These are phyloP conservation scores for Dentipellis fragilis DNA, from an alignment of 768 basidiomycete genomes.

Conservation along the genomic window DNA sequence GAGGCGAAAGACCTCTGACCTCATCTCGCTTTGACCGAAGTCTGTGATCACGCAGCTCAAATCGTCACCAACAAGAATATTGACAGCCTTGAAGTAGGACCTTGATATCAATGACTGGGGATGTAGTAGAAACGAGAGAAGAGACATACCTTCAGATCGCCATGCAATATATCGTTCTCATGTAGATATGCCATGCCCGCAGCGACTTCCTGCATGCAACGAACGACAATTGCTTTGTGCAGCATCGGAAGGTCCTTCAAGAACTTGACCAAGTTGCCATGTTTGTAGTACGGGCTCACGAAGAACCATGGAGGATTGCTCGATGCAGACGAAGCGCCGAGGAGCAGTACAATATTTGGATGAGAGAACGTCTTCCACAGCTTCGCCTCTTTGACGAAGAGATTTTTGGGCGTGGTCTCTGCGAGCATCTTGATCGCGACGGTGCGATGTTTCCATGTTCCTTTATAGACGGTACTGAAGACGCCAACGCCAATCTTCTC, in stretches of 20 bases:
- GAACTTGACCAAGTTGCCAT: constrained; percentile 54
- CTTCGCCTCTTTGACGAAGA: constrained; percentile 61
- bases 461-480: constrained; percentile 70
- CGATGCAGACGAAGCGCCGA: constrained; percentile 65
- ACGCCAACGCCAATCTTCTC: constrained; percentile 61
- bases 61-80: constrained; percentile 64
- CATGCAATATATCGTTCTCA: constrained; percentile 56
- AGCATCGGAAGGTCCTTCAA: constrained; percentile 27
- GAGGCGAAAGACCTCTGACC: constrained; percentile 54
- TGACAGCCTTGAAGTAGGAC: no score
- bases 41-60: constrained; percentile 67
- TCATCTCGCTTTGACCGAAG: constrained; percentile 78
- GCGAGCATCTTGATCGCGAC: constrained; percentile 71
- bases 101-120: no score
- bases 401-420: constrained; percentile 43
- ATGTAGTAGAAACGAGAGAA: no score
- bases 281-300: constrained; percentile 36
- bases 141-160: constrained; percentile 61
- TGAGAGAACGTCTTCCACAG: constrained; percentile 67
- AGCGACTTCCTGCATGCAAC: constrained; percentile 64
- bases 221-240: constrained; percentile 37
- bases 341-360: constrained; percentile 60
- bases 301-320: constrained; percentile 71
- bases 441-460: constrained; percentile 52
- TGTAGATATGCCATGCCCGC: constrained; percentile 80